A percentile compares a stretch with the other conserved stretches of the same genome.
Evolutionary conservation across 1,139 yeast genomes (phyloP).

Genomic region (Debaryomyces subglobosus): DNA sequence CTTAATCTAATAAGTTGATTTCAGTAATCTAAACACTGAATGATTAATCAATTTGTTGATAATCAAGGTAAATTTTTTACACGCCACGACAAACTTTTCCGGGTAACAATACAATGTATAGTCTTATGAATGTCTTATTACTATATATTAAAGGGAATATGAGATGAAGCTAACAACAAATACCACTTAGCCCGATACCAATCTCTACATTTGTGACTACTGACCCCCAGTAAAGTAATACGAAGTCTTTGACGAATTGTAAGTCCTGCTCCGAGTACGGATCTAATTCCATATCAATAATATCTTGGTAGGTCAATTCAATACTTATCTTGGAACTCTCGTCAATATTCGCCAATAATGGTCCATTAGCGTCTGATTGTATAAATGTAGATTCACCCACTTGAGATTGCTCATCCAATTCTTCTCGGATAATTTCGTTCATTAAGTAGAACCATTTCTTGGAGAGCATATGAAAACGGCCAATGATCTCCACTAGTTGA

Average conservation of each 20-base stretch:
- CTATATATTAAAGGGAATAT: neutral
- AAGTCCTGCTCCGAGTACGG: slow-evolving; percentile 64
- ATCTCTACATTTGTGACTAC: slow-evolving; percentile 35
- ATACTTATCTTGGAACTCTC: slow-evolving; percentile 24
- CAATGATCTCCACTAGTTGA: slow-evolving; percentile 45
- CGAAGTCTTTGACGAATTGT: slow-evolving; percentile 56
- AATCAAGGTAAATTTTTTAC: slow-evolving; percentile 6
- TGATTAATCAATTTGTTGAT: slow-evolving; percentile 9
- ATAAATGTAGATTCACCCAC: neutral
- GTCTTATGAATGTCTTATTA: neutral
- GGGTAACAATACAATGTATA: slow-evolving; percentile 6
- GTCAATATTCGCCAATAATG: slow-evolving; percentile 10
- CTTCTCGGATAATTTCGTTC: slow-evolving; percentile 40
- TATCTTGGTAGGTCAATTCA: slow-evolving; percentile 56
- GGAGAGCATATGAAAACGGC: slow-evolving; percentile 59
- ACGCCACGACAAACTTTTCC: slow-evolving; percentile 11
- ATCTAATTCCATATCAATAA: slow-evolving; percentile 74
- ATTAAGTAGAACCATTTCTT: slow-evolving; percentile 44
- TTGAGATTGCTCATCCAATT: slow-evolving; percentile 16
- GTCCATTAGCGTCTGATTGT: neutral
- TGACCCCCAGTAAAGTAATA: slow-evolving; percentile 57
- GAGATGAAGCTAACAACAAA: slow-evolving; percentile 28
- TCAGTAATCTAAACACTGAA: slow-evolving; percentile 1
- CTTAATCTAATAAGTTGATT: slow-evolving; percentile 3
- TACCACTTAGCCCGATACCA: slow-evolving; percentile 36